Evolutionary conservation across 108 stramenopile genomes (phyloP).

Genomic region (Seminavis robusta): DNA sequence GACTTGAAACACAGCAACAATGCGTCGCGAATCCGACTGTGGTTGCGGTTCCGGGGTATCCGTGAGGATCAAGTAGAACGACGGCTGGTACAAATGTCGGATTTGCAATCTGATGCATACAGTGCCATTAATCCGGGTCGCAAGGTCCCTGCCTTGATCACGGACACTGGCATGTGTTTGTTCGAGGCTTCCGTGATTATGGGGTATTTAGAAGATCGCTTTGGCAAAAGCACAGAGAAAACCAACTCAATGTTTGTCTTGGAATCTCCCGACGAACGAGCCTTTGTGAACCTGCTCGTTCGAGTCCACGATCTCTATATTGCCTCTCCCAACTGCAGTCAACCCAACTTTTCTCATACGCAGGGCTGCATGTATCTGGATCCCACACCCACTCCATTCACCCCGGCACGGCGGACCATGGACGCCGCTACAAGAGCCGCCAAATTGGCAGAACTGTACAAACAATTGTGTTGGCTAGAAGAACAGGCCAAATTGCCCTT

Average conservation of each 20-base stretch:
- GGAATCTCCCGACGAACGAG: conserved; percentile 35
- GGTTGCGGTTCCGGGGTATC: conserved; percentile 19
- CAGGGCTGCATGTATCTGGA: conserved; percentile 57
- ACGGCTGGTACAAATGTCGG: conserved; percentile 17
- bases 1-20: conserved; percentile 50
- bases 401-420: conserved; percentile 34
- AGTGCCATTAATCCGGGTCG: conserved; percentile 38
- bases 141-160: conserved; percentile 54
- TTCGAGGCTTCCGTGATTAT: conserved; percentile 60
- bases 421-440: conserved; percentile 26
- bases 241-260: conserved; percentile 9
- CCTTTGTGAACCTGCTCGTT: conserved; percentile 29
- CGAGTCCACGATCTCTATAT: conserved; percentile 48
- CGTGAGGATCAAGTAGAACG: conserved; percentile 14
- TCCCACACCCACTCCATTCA: conserved; percentile 22
- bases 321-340: conserved; percentile 45
- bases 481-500: conserved; percentile 17
- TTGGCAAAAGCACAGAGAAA: conserved; percentile 7
- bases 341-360: conserved; percentile 41
- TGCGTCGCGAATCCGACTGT: conserved; percentile 41
- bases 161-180: conserved; percentile 29
- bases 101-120: conserved; percentile 29
- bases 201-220: conserved; percentile 56
- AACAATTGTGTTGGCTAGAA: conserved; percentile 39
- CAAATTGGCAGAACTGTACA: conserved; percentile 41